Evolutionary conservation across 2,329 filamentous ascomycete species (phyloP).

Genomic region (Clarireedia paspali): DNA sequence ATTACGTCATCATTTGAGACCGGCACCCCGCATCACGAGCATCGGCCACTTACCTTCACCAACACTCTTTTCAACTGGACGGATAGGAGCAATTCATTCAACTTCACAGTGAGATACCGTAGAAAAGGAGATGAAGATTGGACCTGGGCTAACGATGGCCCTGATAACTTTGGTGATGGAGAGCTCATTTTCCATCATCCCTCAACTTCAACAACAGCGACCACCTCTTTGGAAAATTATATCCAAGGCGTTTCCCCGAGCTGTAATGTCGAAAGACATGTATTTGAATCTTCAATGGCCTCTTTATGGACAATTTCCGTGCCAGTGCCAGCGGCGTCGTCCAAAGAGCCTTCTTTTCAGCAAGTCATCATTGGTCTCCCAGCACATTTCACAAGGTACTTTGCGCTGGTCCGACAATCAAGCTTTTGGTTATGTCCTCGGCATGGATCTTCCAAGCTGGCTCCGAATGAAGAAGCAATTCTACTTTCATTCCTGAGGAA

Average conservation of each 20-base stretch:
- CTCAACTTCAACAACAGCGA: no score
- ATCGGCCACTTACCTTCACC: not conserved
- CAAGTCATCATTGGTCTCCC: not conserved
- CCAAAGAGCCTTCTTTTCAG: not conserved
- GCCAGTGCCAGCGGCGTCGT: not conserved
- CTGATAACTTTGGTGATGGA: not conserved
- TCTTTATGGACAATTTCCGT: not conserved
- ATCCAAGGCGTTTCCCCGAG: not conserved
- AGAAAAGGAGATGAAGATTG: not conserved
- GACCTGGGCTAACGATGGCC: slow-evolving; percentile 1
- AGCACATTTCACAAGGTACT: not conserved
- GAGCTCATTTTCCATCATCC: not conserved
- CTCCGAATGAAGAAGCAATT: slow-evolving; percentile 8
- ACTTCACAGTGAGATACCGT: not conserved
- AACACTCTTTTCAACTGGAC: not conserved
- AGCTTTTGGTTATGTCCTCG: slow-evolving; percentile 1
- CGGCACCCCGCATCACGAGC: no score
- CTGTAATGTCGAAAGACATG: not conserved
- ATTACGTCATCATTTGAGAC: no score
- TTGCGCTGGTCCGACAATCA: slow-evolving; percentile 1
- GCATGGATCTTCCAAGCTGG: not conserved
- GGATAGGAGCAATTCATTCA: not conserved
- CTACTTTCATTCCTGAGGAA: slow-evolving; percentile 9
- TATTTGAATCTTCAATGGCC: not conserved
- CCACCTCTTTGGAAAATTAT: not conserved